Evolutionary conservation across 1,284 basidiomycete species (phyloP).

Genomic region (Kwoniella shivajii): DNA sequence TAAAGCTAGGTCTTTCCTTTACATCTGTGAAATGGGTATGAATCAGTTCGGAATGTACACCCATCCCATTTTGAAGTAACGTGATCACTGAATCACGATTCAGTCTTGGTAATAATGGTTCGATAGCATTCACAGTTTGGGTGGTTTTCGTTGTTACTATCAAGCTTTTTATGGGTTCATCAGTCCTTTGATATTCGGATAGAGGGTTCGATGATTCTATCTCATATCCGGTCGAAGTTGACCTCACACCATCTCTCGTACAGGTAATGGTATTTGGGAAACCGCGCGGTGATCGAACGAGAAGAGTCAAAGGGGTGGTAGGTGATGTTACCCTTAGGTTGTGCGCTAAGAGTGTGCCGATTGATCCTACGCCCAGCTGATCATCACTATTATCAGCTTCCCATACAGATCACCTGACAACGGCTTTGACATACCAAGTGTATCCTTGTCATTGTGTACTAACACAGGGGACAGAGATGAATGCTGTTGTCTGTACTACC

Average conservation of each 20-base stretch:
- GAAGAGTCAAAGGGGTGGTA: conserved; percentile 65
- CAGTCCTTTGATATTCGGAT: background rate
- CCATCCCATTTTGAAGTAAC: conserved; percentile 88
- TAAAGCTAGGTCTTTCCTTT: conserved; percentile 74
- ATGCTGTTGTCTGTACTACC: background rate
- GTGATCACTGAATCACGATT: conserved; percentile 75
- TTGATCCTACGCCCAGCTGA: conserved; percentile 70
- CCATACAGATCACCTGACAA: too few relatives aligned
- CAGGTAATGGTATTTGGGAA: conserved; percentile 15
- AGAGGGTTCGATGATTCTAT: background rate
- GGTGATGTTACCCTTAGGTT: conserved; percentile 65
- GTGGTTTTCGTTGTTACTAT: conserved; percentile 82
- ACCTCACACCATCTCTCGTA: conserved; percentile 10
- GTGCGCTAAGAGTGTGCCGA: conserved; percentile 78
- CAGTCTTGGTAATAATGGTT: conserved; percentile 66
- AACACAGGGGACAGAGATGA: too few relatives aligned
- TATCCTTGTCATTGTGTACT: conserved; percentile 5
- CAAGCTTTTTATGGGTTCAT: conserved; percentile 64
- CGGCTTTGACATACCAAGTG: conserved; percentile 17
- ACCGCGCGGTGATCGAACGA: conserved; percentile 58
- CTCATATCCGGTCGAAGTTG: conserved; percentile 22
- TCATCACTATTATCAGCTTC: background rate
- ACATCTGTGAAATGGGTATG: conserved; percentile 72
- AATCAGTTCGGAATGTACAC: conserved; percentile 79
- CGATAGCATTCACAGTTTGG: conserved; percentile 64